Percentiles rank a stretch among this genome's conserved stretches.
Conservation (phyloP, 1,284 basidiomycete genomes). For the Puccinia brachypodii region DNA sequence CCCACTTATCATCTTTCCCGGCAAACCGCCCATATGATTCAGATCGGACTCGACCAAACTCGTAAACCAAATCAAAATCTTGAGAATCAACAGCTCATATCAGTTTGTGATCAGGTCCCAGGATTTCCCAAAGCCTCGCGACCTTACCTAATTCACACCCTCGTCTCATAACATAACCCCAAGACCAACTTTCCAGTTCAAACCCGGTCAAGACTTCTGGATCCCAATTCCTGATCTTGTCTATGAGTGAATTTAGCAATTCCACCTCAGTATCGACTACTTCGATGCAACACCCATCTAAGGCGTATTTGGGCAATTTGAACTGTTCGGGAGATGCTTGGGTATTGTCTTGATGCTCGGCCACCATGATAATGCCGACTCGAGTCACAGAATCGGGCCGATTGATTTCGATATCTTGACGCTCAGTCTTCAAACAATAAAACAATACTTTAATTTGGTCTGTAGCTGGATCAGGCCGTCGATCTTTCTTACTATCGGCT, state of each 20-base stretch:
- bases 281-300: constrained; percentile 59
- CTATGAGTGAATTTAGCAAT: constrained; percentile 74
- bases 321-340: not conserved
- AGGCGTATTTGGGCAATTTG: constrained; percentile 49
- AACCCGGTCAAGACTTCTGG: constrained; percentile 90
- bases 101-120: not conserved
- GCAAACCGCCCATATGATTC: constrained; percentile 60
- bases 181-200: constrained; percentile 83
- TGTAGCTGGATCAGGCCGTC: constrained; percentile 69
- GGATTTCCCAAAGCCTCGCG: not conserved
- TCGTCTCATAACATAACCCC: constrained; percentile 83
- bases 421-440: constrained; percentile 67
- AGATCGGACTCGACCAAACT: constrained; percentile 56
- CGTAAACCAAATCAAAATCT: constrained; percentile 57
- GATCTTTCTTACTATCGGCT: constrained; percentile 59
- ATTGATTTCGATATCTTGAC: constrained; percentile 59
- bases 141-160: constrained; percentile 58
- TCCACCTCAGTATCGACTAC: constrained; percentile 74
- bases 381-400: constrained; percentile 59
- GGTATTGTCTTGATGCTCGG: constrained; percentile 27
- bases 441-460: constrained; percentile 74
- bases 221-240: constrained; percentile 74
- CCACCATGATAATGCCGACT: constrained; percentile 67
- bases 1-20: constrained; percentile 68
- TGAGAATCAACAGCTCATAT: constrained; percentile 35